Conservation (phyloP, 106 monocot genomes). For the Cymbidium sinense region DNA sequence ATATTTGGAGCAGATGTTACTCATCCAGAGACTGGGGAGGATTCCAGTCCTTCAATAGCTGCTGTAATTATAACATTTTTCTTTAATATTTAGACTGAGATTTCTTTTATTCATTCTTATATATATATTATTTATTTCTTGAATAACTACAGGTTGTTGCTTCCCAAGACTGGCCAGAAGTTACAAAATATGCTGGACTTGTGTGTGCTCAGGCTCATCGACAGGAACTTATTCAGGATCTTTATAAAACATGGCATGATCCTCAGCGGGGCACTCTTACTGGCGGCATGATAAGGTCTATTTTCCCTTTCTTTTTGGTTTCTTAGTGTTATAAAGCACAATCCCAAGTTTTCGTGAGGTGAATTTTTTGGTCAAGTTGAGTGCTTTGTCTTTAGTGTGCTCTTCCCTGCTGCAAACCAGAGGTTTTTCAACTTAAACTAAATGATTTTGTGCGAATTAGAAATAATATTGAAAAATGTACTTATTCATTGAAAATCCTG, state of each 20-base stretch:
- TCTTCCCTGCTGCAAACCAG: too few species aligned
- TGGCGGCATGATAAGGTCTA: slow-evolving; percentile 91
- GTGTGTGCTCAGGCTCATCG: slow-evolving; percentile 89
- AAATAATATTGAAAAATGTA: too few species aligned
- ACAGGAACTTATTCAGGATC: slow-evolving; percentile 85
- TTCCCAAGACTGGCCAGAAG: slow-evolving; percentile 95
- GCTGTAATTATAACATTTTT: slow-evolving; percentile 41
- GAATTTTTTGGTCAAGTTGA: too few species aligned
- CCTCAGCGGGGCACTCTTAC: slow-evolving; percentile 62
- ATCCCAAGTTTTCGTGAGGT: background rate
- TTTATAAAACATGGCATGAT: slow-evolving; percentile 85
- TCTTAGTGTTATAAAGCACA: background rate
- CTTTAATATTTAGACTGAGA: background rate
- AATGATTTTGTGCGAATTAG: too few species aligned
- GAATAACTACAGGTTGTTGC: slow-evolving; percentile 64
- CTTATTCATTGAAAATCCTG: too few species aligned
- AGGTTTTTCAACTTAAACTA: too few species aligned
- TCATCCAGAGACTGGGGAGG: slow-evolving; percentile 89
- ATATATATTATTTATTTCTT: background rate
- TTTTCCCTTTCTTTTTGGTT: background rate
- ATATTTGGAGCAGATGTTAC: slow-evolving; percentile 97
- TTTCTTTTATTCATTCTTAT: background rate
- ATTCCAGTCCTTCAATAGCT: slow-evolving; percentile 82
- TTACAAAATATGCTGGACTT: slow-evolving; percentile 87
- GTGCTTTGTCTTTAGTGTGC: too few species aligned